A percentile compares a stretch with the other conserved stretches of the same genome.
Conservation (phyloP, 2,329 filamentous ascomycete genomes). For the Cladobotryum protrusum region DNA sequence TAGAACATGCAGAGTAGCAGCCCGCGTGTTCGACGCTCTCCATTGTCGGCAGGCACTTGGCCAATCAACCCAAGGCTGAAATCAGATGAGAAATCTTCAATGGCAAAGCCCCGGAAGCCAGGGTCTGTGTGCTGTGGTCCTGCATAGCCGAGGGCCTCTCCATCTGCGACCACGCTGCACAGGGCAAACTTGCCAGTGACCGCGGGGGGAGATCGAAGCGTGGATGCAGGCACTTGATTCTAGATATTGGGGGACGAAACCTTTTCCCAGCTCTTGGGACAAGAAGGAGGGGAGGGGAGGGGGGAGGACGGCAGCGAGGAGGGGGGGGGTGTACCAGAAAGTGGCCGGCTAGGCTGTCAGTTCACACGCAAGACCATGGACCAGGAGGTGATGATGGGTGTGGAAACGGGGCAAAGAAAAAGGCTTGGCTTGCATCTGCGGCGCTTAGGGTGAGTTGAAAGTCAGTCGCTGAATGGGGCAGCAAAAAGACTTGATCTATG, state of each 20-base stretch:
- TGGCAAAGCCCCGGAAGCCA: neutral
- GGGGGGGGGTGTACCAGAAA: neutral
- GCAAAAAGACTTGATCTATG: conserved; percentile 8
- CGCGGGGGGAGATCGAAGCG: too few relatives aligned
- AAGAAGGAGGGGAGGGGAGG: neutral
- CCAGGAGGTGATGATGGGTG: neutral
- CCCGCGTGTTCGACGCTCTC: neutral
- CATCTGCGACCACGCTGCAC: conserved; percentile 28
- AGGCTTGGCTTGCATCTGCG: conserved; percentile 9
- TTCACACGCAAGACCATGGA: too few relatives aligned
- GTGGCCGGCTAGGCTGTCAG: neutral
- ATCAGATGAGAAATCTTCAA: conserved; percentile 3
- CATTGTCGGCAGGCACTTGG: neutral
- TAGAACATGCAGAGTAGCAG: too few relatives aligned
- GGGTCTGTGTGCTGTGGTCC: conserved; percentile 19
- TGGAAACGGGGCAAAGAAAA: neutral
- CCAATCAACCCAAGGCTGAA: neutral
- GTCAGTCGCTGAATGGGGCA: conserved; percentile 7
- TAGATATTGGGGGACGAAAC: too few relatives aligned
- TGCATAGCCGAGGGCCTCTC: conserved; percentile 35
- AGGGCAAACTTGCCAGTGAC: conserved; percentile 23
- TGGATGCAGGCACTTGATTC: too few relatives aligned
- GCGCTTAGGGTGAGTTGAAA: conserved; percentile 9
- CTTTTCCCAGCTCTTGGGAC: neutral
- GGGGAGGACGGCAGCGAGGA: neutral